A percentile compares a stretch with the other conserved stretches of the same genome.
These are phyloP conservation scores for Colletotrichum noveboracense DNA, from an alignment of 2,329 filamentous ascomycete species.

Conservation along the genomic window DNA sequence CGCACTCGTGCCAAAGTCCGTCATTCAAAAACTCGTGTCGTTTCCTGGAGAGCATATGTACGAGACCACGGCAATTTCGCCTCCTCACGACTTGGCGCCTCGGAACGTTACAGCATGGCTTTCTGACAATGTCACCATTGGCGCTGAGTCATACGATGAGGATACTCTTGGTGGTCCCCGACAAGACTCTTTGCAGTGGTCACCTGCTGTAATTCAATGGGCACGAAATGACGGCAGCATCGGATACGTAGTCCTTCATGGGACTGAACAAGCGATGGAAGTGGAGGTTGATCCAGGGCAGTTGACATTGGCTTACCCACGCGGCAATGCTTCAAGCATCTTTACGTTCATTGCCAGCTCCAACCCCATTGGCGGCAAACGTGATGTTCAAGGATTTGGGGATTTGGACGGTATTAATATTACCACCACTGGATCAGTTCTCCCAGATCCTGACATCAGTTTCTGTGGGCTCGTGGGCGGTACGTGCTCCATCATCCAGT, in stretches of 20 bases:
- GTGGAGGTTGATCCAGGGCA: conserved; percentile 43
- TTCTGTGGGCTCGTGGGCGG: conserved; percentile 8
- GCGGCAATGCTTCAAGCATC: conserved; percentile 49
- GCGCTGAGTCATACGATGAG: conserved; percentile 62
- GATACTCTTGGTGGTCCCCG: conserved; percentile 59
- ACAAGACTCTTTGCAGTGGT: conserved; percentile 56
- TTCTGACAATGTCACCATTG: conserved; percentile 61
- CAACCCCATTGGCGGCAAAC: conserved; percentile 40
- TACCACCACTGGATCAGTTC: conserved; percentile 47
- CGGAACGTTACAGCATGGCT: conserved; percentile 66
- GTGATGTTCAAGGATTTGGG: conserved; percentile 46
- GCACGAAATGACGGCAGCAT: conserved; percentile 37
- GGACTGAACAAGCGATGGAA: conserved; percentile 43
- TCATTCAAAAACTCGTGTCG: conserved; percentile 41
- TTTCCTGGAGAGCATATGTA: conserved; percentile 61
- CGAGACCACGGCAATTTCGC: conserved; percentile 56
- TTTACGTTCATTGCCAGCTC: conserved; percentile 57
- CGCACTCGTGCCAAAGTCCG: conserved; percentile 44
- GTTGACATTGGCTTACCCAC: conserved; percentile 58
- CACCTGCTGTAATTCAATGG: conserved; percentile 66
- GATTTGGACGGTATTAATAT: conserved; percentile 54
- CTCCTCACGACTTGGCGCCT: conserved; percentile 60
- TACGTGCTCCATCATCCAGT: conserved; percentile 5
- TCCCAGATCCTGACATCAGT: conserved; percentile 19
- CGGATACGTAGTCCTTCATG: conserved; percentile 37